Conservation (phyloP, 1,284 basidiomycete species). For the Sphaerobolus stellatus region DNA sequence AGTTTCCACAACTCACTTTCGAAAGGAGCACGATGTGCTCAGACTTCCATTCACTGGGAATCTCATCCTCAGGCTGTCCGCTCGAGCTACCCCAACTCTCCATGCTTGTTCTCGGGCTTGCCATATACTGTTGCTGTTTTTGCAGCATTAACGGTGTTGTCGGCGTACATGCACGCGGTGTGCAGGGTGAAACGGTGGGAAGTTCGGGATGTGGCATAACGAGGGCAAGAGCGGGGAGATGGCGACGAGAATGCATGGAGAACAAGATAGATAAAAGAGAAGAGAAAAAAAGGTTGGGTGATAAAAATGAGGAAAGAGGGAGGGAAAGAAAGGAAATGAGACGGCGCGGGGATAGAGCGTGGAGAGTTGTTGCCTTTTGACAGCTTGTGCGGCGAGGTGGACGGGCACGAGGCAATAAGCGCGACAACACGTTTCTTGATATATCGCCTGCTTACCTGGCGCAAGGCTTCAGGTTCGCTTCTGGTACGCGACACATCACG, state of each 20-base stretch:
- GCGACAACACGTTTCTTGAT: too few relatives aligned
- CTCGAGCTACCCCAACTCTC: conserved; percentile 82
- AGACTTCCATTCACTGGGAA: conserved; percentile 68
- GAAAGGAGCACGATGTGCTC: conserved; percentile 66
- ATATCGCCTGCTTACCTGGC: too few relatives aligned
- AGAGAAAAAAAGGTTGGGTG: conserved; percentile 9
- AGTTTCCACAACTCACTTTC: conserved; percentile 47
- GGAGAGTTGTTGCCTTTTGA: too few relatives aligned
- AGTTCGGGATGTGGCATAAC: conserved; percentile 54
- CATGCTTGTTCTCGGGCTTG: conserved; percentile 65
- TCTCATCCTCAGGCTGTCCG: conserved; percentile 55
- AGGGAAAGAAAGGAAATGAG: conserved; percentile 4
- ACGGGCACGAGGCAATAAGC: too few relatives aligned
- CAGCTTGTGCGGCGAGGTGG: too few relatives aligned
- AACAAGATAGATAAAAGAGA: not conserved
- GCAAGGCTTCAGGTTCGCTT: too few relatives aligned
- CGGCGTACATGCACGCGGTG: conserved; percentile 41
- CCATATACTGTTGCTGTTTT: conserved; percentile 46
- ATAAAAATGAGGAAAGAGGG: conserved; percentile 2
- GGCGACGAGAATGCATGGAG: conserved; percentile 33
- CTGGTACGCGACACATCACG: too few relatives aligned
- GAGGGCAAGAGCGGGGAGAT: conserved; percentile 51
- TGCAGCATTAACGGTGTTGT: conserved; percentile 39
- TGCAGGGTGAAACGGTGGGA: conserved; percentile 46
- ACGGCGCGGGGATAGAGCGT: not conserved